Evolutionary conservation across 768 basidiomycete species (phyloP).

Genomic region (Myochromella boudieri): DNA sequence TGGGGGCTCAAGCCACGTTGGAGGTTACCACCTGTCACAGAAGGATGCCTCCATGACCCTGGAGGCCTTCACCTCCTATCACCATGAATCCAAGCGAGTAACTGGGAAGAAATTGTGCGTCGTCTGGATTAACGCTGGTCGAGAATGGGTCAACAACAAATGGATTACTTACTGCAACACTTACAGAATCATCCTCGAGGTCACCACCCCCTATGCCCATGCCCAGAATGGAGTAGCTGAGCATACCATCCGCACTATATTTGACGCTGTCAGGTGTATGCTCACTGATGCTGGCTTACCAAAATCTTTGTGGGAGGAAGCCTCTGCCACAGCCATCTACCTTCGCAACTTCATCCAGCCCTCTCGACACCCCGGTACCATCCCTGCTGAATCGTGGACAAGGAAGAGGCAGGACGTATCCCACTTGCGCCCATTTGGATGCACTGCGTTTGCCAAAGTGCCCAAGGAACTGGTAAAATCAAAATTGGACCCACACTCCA

Average conservation of each 20-base stretch:
- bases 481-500: constrained; percentile 17
- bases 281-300: constrained; percentile 20
- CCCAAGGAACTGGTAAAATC: constrained; percentile 19
- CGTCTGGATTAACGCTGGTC: too few species aligned
- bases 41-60: too few species aligned
- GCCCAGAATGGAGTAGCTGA: constrained; percentile 28
- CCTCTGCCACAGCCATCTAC: constrained; percentile 20
- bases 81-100: too few species aligned
- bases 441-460: constrained; percentile 21
- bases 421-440: constrained; percentile 26
- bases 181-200: constrained; percentile 23
- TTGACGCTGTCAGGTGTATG: constrained; percentile 19
- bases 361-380: constrained; percentile 11
- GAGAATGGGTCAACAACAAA: too few species aligned
- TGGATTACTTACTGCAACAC: too few species aligned
- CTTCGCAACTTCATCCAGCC: constrained; percentile 24
- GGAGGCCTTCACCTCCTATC: too few species aligned
- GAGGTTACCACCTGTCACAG: too few species aligned
- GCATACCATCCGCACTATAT: constrained; percentile 18
- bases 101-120: too few species aligned
- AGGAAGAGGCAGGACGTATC: constrained; percentile 18
- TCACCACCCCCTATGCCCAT: constrained; percentile 23
- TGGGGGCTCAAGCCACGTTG: too few species aligned
- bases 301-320: constrained; percentile 17
- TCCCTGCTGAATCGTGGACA: constrained; percentile 18